Evolutionary conservation across 768 basidiomycete genomes (phyloP).

Genomic region (Polyporus arcularius): DNA sequence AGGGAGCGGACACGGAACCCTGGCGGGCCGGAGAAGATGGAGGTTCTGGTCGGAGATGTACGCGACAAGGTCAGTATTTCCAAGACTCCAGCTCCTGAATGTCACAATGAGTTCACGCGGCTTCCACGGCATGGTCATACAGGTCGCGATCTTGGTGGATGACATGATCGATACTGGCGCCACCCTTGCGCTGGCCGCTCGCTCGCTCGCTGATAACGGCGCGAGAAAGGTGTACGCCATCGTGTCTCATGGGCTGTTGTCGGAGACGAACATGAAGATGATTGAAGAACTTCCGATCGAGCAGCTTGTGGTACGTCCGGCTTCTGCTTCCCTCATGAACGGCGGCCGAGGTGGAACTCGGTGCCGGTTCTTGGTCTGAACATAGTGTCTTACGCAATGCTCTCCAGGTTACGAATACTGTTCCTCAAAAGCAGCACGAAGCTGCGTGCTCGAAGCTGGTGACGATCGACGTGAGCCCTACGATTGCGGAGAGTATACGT

Average conservation of each 20-base stretch:
- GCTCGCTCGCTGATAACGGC: constrained; percentile 87
- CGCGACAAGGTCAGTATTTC: constrained; percentile 67
- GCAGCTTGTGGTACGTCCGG: constrained; percentile 75
- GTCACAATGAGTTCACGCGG: neutral
- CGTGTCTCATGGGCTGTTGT: constrained; percentile 89
- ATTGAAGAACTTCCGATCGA: constrained; percentile 77
- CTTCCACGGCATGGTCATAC: neutral
- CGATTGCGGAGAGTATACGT: constrained; percentile 94
- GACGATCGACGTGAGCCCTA: constrained; percentile 88
- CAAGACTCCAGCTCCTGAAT: neutral
- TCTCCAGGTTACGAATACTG: constrained; percentile 87
- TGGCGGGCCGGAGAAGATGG: constrained; percentile 75
- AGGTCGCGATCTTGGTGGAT: constrained; percentile 95
- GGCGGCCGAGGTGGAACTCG: neutral
- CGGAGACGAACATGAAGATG: constrained; percentile 68
- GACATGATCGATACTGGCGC: constrained; percentile 98
- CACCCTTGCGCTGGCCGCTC: constrained; percentile 83
- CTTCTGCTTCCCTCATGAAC: neutral
- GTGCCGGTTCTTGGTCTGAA: neutral
- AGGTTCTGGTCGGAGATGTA: constrained; percentile 94
- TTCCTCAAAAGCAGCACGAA: constrained; percentile 78
- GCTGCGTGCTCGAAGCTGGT: constrained; percentile 71
- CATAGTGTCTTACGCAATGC: constrained; percentile 7
- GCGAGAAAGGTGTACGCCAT: constrained; percentile 85
- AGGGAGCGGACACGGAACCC: constrained; percentile 78